Conservation (phyloP, 1,284 basidiomycete genomes). For the Cutaneotrichosporon daszewskae region DNA sequence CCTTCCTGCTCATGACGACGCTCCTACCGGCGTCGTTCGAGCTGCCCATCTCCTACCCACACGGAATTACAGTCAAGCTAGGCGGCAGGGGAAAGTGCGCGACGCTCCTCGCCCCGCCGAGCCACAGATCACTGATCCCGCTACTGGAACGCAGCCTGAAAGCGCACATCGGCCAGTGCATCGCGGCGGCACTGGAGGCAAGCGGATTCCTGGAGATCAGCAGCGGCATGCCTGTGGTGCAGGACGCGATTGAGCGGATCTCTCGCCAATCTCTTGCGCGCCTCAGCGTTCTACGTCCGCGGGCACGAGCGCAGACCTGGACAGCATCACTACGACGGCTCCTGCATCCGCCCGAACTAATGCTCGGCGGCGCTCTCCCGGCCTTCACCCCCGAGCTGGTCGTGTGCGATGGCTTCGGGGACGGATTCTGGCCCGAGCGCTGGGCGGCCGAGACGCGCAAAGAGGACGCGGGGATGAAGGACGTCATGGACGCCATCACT, state of each 20-base stretch:
- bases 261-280: no score
- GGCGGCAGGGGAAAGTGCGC: constrained; percentile 31
- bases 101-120: constrained; percentile 25
- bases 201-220: no score
- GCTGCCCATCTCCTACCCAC: constrained; percentile 10
- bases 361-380: background rate
- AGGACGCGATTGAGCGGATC: background rate
- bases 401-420: constrained; percentile 39
- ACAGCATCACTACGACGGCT: constrained; percentile 21
- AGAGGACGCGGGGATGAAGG: constrained; percentile 32
- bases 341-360: background rate
- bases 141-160: constrained; percentile 21
- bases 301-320: constrained; percentile 11
- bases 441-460: constrained; percentile 31
- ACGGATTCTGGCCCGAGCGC: constrained; percentile 38
- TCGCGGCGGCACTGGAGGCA: constrained; percentile 1
- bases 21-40: constrained; percentile 23
- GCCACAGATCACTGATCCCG: constrained; percentile 21
- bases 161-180: constrained; percentile 22
- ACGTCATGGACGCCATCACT: constrained; percentile 35
- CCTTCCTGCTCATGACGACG: constrained; percentile 30
- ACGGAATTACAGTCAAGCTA: constrained; percentile 16
- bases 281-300: background rate
- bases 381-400: constrained; percentile 25
- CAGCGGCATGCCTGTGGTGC: no score